Evolutionary conservation across 148 eudicot species (phyloP), one percentile per base, ranked within the genome.

Genomic region (Polygonum maritimum): DNA sequence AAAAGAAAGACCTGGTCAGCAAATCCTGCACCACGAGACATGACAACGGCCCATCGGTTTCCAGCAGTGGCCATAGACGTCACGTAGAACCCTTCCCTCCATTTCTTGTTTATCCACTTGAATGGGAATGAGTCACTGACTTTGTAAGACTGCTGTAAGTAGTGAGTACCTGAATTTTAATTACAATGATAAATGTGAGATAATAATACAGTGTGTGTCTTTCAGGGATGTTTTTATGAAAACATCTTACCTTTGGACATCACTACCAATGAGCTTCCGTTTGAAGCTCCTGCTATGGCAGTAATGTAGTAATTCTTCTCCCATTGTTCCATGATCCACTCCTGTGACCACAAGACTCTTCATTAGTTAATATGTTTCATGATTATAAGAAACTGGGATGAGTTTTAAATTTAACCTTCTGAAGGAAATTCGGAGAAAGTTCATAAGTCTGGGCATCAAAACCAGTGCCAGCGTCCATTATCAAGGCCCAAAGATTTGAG

Each of bases 241-340:
- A 31, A 33, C 65, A 39, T 67, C 83, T 69, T 60, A 91, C 97
- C 97, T 79, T 85, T 91, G 7, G 97, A 91, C 97, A 91, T 91
- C 22, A 89, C 84, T 48, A 91, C 92, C 78, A 91, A 82, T 41
- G 97, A 88, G 75, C 88, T 83, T 69, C 97, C 93, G 76, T 87
- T 82, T 55, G 75, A 52, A 41, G 88, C 79, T 70, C 97, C 97
- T 2, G 93, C 93, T 81, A 91, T 71, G 31, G 97, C 80, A 81
- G 84, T 91, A 58, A 91, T 91, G 74, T 88, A 91, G 74, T 78
- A 91, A 45, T 82, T 89, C 84, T 88, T 89, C 73, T 88, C 93
- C 97, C 97, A 91, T 52, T 89, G 90, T 67, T 91, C 93, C 91
- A 88, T 81, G 75, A 91, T 89, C 97, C 97, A 91, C 78, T 91